Base-by-base conservation (phyloP, 345 rosid genomes). In the Geranium brycei region DNA sequence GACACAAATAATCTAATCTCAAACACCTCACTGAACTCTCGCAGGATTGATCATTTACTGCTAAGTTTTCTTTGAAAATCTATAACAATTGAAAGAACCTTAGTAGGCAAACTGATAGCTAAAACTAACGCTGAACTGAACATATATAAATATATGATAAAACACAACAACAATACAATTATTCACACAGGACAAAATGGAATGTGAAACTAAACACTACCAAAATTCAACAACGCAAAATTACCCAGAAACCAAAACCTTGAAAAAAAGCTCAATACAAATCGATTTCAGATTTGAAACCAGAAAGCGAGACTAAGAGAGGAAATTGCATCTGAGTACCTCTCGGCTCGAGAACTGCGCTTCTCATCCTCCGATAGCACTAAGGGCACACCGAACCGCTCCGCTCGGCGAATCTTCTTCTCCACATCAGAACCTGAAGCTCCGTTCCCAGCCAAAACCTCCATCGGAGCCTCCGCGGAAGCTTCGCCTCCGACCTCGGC, bases 361-460 rank as follows among this genome's bases (percentile, higher is more conserved):
- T 93, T 93, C 81, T 93, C 99, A 66, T 82, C 73, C 78, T 93
- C 99, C 0, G 96, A 87, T 17, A 88, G 30, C 75, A 82, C 82
- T 8, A 93, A 91, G 17, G 82, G 76, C 58, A 88, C 72, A 2
- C 97, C 99, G 59, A 93, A 93, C 62, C 99, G 80, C 83, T 93
- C 97, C 5, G 99, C 99, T 56, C 99, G 88, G 19, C 86, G 91
- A 58, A 86, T 86, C 86, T 90, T 90, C 74, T 81, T 90, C 85
- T 83, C 84, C 38, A 78, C 69, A 60, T 82, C 80, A 66, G 83
- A 69, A 17, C 72, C 85, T 4, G 78, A 75, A 35, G 70, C 84
- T n/a, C 3, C 30, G 68, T 80, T 65, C 12, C 63, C 84, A 0
- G 71, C 68, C 30, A 31, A 58, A 18, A 83, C 60, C 64, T 66